A percentile compares a stretch with the other conserved stretches of the same genome.
phyloP scores from a whole-genome alignment of 2,329 filamentous ascomycete species.

The Alternaria consortialis region DNA sequence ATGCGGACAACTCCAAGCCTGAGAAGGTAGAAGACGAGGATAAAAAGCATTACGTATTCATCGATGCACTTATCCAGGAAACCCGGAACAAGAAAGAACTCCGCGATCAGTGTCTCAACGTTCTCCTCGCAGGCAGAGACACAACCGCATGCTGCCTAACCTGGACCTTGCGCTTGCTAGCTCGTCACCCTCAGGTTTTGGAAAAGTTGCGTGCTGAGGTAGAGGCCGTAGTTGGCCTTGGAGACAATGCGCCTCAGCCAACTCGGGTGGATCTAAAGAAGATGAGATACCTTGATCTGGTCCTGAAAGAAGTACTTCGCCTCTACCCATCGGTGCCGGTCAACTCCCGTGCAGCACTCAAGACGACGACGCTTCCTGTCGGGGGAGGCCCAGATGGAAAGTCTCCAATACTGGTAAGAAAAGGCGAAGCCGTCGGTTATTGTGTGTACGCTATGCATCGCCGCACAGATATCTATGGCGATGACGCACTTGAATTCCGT shows the following conservation, averaged over 20 bases:
- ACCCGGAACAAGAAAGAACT: slow-evolving; percentile 73
- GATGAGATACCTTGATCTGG: slow-evolving; percentile 10
- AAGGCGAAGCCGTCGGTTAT: slow-evolving; percentile 40
- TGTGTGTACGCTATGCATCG: slow-evolving; percentile 45
- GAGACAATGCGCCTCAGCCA: slow-evolving; percentile 34
- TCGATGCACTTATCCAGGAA: slow-evolving; percentile 82
- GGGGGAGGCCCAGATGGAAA: slow-evolving; percentile 46
- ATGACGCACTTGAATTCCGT: slow-evolving; percentile 46
- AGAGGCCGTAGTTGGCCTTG: slow-evolving; percentile 29
- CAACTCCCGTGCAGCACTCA: slow-evolving; percentile 35
- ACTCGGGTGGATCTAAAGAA: slow-evolving; percentile 15
- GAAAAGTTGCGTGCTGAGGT: slow-evolving; percentile 45
- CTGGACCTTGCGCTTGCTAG: slow-evolving; percentile 67
- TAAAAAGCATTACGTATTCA: slow-evolving; percentile 71
- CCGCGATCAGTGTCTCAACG: slow-evolving; percentile 81
- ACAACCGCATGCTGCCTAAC: slow-evolving; percentile 84
- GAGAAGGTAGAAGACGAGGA: slow-evolving; percentile 24
- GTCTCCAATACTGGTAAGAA: slow-evolving; percentile 43
- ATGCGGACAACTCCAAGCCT: slow-evolving; percentile 13
- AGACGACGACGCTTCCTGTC: slow-evolving; percentile 37
- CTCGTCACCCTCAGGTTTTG: slow-evolving; percentile 47
- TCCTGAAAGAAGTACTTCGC: slow-evolving; percentile 49
- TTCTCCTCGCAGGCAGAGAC: slow-evolving; percentile 84
- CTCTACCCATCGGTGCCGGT: slow-evolving; percentile 44
- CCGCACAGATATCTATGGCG: slow-evolving; percentile 47